Conservation (phyloP, 441 rosid species). For the Brassica balearica region DNA sequence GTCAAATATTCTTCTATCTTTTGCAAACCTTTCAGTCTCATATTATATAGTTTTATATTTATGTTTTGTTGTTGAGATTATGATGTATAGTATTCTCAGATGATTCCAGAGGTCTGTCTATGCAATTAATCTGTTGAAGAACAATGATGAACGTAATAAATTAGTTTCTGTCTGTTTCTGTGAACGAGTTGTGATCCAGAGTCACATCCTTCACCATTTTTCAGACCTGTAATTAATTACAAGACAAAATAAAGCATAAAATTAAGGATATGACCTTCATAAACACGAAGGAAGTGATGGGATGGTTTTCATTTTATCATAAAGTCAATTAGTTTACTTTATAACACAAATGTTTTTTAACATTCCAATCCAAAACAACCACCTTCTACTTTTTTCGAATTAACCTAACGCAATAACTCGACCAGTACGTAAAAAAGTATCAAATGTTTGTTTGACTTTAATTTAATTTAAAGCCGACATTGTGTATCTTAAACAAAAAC, state of each 20-base stretch:
- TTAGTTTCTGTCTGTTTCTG: conserved; percentile 40
- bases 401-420: conserved; percentile 38
- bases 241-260: conserved; percentile 37
- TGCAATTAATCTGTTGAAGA: conserved; percentile 28
- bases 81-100: conserved; percentile 15
- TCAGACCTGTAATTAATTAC: conserved; percentile 40
- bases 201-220: conserved; percentile 33
- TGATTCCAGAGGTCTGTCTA: conserved; percentile 25
- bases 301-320: conserved; percentile 19
- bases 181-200: conserved; percentile 38
- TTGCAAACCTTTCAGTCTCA: conserved; percentile 32
- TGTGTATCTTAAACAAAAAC: neutral
- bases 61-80: conserved; percentile 19
- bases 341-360: neutral
- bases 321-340: conserved; percentile 13
- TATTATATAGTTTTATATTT: conserved; percentile 14
- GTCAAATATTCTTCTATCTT: conserved; percentile 41
- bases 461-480: neutral
- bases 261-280: conserved; percentile 24
- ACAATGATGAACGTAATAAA: conserved; percentile 37
- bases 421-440: conserved; percentile 26
- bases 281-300: conserved; percentile 9
- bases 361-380: conserved; percentile 23
- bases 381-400: conserved; percentile 25
- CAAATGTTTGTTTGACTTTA: conserved; percentile 21